A percentile compares a stretch with the other conserved stretches of the same genome.
These are phyloP conservation scores for Grosmannia huntii DNA, from an alignment of 2,329 filamentous ascomycete genomes.

Conservation along the genomic window DNA sequence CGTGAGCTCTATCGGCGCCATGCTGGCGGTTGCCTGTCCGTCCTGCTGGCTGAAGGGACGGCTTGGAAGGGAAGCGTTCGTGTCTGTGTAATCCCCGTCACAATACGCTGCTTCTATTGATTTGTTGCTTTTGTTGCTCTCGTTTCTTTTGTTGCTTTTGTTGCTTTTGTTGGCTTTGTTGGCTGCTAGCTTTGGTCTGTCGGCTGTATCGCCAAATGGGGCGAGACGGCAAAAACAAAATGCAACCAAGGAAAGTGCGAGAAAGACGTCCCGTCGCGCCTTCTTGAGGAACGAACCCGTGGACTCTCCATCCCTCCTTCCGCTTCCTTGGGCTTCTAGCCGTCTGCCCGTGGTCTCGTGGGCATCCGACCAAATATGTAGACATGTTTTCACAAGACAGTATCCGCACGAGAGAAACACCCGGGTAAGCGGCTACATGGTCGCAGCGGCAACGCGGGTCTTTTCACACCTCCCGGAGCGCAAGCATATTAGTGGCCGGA, in stretches of 20 bases:
- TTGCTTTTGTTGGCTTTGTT: neutral
- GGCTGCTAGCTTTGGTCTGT: too few species aligned
- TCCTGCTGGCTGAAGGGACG: too few species aligned
- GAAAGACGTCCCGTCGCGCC: neutral
- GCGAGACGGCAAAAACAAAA: too few species aligned
- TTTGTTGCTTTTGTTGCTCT: neutral
- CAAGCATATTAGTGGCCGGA: neutral
- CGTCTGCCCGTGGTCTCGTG: neutral
- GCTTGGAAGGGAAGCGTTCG: neutral
- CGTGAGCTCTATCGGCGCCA: constrained; percentile 28
- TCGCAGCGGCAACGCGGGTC: neutral
- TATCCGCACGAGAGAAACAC: neutral
- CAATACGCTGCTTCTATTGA: neutral
- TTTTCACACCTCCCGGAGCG: neutral
- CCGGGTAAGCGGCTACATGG: neutral
- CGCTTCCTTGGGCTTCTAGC: neutral
- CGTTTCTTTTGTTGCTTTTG: neutral
- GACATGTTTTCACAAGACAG: neutral
- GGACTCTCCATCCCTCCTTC: neutral
- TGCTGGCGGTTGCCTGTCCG: neutral
- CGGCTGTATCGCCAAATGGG: neutral
- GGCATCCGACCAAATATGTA: too few species aligned
- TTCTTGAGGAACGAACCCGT: neutral
- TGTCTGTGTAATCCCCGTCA: neutral
- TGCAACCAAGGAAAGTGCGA: neutral